A percentile compares a stretch with the other conserved stretches of the same genome.
Conservation (phyloP, 108 stramenopile species). For the Conticribra guillardii region DNA sequence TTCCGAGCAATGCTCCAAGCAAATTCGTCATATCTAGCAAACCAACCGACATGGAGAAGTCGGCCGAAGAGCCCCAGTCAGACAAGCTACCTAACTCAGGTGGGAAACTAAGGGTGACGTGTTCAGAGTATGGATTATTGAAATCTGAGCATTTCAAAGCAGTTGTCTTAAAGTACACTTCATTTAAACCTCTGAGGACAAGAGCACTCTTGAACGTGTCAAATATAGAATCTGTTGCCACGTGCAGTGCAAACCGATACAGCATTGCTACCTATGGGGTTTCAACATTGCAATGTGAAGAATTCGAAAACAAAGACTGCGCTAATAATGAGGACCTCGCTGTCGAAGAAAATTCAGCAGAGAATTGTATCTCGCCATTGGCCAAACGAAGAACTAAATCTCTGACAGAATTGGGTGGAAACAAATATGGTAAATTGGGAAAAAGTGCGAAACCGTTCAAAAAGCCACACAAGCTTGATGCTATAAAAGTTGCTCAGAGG, state of each 20-base stretch:
- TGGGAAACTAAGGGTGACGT: too few relatives aligned
- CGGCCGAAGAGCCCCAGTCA: background rate
- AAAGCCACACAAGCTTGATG: background rate
- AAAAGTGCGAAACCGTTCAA: background rate
- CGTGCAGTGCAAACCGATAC: conserved; percentile 7
- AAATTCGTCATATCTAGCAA: too few relatives aligned
- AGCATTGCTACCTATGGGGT: background rate
- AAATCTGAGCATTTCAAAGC: background rate
- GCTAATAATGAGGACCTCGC: background rate
- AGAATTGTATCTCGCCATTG: background rate
- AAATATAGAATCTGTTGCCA: background rate
- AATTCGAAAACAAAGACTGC: background rate
- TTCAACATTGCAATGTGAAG: background rate
- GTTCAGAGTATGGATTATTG: conserved; percentile 1
- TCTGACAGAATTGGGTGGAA: too few relatives aligned
- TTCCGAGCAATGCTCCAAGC: background rate
- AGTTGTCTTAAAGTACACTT: background rate
- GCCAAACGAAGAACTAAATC: too few relatives aligned
- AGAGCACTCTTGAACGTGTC: background rate
- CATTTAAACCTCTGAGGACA: background rate
- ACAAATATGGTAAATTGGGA: background rate
- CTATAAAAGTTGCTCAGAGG: background rate
- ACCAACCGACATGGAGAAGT: background rate
- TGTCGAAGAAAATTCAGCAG: background rate
- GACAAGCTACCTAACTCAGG: too few relatives aligned